Evolutionary conservation across 495 filamentous ascomycete species (phyloP), one percentile per base, ranked within the genome.

Genomic region (Lepidopterella palustris): DNA sequence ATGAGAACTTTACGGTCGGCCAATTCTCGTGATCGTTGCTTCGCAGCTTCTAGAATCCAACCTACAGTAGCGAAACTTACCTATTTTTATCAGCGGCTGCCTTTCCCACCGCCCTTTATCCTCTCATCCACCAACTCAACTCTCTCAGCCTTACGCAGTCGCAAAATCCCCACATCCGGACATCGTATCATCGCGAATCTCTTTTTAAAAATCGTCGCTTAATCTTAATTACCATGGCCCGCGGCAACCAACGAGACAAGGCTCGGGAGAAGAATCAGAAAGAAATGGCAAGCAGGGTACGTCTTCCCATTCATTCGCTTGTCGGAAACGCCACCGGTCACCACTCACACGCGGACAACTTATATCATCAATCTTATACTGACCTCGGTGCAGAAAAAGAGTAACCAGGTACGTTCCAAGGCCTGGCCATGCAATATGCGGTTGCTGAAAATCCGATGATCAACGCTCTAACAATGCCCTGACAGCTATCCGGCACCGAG

Each of bases 241-340:
- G 91, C 71, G 91, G 91, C 63, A 97, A 97, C 71, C 91, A 97
- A 79, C 84, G 91, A 69, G 90, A 96, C 55, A 88, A 87, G 73
- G 88, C 87, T 68, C 87, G 91, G 59, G 87, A 88, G 74, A 90
- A 90, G 75, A 85, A 79, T 68, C 80, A 82, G 71, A 89, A 92
- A 78, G 82, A 83, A 70, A 69, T 76, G 51, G 75, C 79, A 27
- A 61, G 69, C 23, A 59, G 75, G 73, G 86, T 87, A 75, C 68
- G 80, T 68, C 53, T 56, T 39, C 28, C 40, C 54, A 25, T 39
- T 67, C 51, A 51, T 55, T 52, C 52, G 24, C 45, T 53, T 31
- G 50, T 13, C 18, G 35, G 35, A 42, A 42, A 59, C 61, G 26
- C 26, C 47, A 32, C 26, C 5, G 23, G 21, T 26, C 39, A 24